Conservation (phyloP, 192 early-diverging fungal species). For the Backusella parvicylindrica region DNA sequence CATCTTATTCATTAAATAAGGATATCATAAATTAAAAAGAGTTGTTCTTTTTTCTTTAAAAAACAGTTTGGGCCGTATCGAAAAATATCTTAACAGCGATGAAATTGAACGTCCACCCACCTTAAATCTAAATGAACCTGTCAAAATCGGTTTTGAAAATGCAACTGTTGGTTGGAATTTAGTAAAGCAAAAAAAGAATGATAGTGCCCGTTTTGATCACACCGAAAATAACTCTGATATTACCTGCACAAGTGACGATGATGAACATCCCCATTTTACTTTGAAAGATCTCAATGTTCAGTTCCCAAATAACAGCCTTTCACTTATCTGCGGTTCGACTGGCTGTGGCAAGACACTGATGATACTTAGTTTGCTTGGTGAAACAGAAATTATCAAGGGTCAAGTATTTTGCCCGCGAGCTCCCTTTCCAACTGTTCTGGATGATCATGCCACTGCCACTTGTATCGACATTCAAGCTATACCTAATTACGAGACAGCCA, state of each 20-base stretch:
- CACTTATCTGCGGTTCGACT: neutral
- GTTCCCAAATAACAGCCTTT: neutral
- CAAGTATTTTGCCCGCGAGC: slow-evolving; percentile 32
- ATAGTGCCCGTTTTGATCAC: neutral
- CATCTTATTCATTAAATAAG: too few relatives aligned
- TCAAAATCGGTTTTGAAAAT: slow-evolving; percentile 36
- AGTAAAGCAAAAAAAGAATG: neutral
- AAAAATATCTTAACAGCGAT: slow-evolving; percentile 40
- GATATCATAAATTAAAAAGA: too few relatives aligned
- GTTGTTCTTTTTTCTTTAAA: neutral
- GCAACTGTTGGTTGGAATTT: slow-evolving; percentile 53
- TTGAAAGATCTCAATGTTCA: neutral
- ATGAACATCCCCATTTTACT: neutral
- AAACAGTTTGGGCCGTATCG: slow-evolving; percentile 39
- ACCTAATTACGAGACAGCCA: neutral
- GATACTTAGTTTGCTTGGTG: slow-evolving; percentile 77
- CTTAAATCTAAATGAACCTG: slow-evolving; percentile 4
- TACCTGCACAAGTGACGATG: neutral
- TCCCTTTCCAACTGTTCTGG: neutral
- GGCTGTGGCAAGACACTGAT: slow-evolving; percentile 69
- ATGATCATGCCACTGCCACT: neutral
- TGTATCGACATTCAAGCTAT: neutral
- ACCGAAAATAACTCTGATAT: too few relatives aligned
- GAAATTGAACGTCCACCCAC: slow-evolving; percentile 29
- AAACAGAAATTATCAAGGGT: slow-evolving; percentile 37